A percentile compares a stretch with the other conserved stretches of the same genome.
phyloP scores from a whole-genome alignment of 495 filamentous ascomycete genomes.

The Aspergillus asperescens region DNA sequence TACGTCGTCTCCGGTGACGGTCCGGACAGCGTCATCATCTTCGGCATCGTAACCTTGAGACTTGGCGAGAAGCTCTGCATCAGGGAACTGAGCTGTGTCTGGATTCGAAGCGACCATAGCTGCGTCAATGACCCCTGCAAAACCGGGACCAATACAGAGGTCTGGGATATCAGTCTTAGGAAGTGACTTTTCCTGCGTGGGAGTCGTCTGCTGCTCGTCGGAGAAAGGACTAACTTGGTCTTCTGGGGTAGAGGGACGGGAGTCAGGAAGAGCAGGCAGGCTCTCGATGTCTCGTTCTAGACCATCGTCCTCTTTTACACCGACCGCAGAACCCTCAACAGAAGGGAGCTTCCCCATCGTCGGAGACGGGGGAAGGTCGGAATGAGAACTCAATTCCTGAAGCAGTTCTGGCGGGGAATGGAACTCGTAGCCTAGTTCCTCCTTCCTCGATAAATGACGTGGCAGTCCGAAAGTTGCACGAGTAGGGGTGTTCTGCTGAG shows the following conservation, averaged over 20 bases:
- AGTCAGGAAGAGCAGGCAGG: slow-evolving; percentile 10
- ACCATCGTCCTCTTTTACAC: slow-evolving; percentile 17
- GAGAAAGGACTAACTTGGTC: slow-evolving; percentile 1
- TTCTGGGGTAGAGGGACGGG: slow-evolving; percentile 16
- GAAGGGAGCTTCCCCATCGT: slow-evolving; percentile 29
- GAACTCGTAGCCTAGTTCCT: slow-evolving; percentile 42
- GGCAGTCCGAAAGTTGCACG: slow-evolving; percentile 20
- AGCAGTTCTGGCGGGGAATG: slow-evolving; percentile 44
- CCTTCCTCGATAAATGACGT: slow-evolving; percentile 15
- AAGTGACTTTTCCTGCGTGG: slow-evolving; percentile 18
- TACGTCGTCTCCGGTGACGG: neutral
- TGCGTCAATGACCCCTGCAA: slow-evolving; percentile 25
- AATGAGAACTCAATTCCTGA: slow-evolving; percentile 28
- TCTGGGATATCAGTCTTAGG: slow-evolving; percentile 6
- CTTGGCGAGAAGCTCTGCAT: neutral
- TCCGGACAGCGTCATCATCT: slow-evolving; percentile 5
- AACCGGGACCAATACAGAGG: slow-evolving; percentile 13
- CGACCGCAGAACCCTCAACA: slow-evolving; percentile 33
- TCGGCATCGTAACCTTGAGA: neutral
- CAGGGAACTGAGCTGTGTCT: neutral
- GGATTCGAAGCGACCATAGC: slow-evolving; percentile 22
- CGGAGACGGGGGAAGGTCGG: slow-evolving; percentile 27
- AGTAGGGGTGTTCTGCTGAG: slow-evolving; percentile 37
- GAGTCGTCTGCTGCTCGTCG: slow-evolving; percentile 15
- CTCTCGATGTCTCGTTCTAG: slow-evolving; percentile 10